phyloP scores from a whole-genome alignment of 2,329 filamentous ascomycete species.

The Clarireedia paspali region DNA sequence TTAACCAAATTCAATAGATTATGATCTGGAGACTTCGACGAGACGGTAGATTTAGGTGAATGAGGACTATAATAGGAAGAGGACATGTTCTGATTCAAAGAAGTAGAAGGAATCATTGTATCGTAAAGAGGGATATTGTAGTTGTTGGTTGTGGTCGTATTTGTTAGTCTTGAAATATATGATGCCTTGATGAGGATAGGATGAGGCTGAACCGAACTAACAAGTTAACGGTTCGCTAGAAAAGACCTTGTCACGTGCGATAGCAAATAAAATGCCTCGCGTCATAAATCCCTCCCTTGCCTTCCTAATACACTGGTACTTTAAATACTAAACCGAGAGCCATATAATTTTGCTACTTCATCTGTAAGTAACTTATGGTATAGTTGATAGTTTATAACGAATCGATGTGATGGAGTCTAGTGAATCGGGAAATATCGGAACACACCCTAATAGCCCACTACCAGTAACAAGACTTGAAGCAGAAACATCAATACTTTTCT shows the following conservation, averaged over 20 bases:
- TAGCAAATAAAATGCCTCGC: not conserved
- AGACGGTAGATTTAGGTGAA: not conserved
- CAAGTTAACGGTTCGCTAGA: too few species aligned
- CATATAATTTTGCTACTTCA: too few species aligned
- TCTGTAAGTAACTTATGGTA: too few species aligned
- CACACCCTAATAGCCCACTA: not conserved
- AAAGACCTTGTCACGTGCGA: not conserved
- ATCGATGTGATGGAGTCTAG: not conserved
- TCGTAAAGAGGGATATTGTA: not conserved
- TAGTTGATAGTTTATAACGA: too few species aligned
- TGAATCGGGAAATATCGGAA: not conserved
- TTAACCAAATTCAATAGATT: not conserved
- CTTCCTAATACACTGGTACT: too few species aligned
- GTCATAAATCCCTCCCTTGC: too few species aligned
- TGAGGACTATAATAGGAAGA: not conserved
- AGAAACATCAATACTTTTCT: not conserved
- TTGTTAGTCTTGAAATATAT: not conserved
- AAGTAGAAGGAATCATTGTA: not conserved
- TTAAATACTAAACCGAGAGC: too few species aligned
- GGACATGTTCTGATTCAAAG: not conserved
- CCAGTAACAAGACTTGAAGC: not conserved
- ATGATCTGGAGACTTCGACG: not conserved
- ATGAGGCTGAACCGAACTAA: too few species aligned
- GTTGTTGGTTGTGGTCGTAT: not conserved
- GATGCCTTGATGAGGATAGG: not conserved